Base-by-base conservation (phyloP, 306 rosid genomes). In the Carpinus fangiana region DNA sequence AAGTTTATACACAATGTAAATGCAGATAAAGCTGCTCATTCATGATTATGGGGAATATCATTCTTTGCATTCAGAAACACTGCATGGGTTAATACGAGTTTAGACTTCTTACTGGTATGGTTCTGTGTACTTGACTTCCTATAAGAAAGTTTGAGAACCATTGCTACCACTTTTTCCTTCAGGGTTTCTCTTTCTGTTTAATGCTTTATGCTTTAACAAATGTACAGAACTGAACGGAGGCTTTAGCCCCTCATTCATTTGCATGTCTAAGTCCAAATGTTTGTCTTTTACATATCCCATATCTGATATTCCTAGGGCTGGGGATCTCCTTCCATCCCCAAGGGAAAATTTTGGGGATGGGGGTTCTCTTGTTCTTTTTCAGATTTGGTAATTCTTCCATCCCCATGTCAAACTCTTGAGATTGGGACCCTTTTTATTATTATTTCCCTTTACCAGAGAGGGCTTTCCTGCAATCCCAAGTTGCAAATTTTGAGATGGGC, bases 21-120 rank as follows among this genome's bases (percentile, higher is more conserved):
- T 75, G 93, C 90, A 75, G 85, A 77, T 76, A 50, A 81, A 87
- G 84, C 76, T 89, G 76, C 77, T 81, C 80, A 85, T 89, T 86
- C 88, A 84, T 86, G 89, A 84, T 80, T 72, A 82, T 88, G 86
- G 82, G 51, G 70, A 80, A 77, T 86, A 84, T 81, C 80, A 83
- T 89, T 79, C 82, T 85, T 81, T 85, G 82, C 82, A 83, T 81
- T 79, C 82, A 81, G 84, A 84, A 82, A 84, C 81, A 81, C 59
- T 80, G 36, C 70, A 17, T 16, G 41, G 8, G 41, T 4, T 69
- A 14, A 68, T 67, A 26, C 38, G 23, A 6, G 12, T 59, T 8
- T 26, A 43, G 36, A 47, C 12, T 20, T 21, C 52, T 46, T 46
- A 31, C 26, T 46, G 16, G 21, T 10, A 31, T 31, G 28, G 23